Conservation (phyloP, 352 stramenopile species). For the Phytophthora quininea region DNA sequence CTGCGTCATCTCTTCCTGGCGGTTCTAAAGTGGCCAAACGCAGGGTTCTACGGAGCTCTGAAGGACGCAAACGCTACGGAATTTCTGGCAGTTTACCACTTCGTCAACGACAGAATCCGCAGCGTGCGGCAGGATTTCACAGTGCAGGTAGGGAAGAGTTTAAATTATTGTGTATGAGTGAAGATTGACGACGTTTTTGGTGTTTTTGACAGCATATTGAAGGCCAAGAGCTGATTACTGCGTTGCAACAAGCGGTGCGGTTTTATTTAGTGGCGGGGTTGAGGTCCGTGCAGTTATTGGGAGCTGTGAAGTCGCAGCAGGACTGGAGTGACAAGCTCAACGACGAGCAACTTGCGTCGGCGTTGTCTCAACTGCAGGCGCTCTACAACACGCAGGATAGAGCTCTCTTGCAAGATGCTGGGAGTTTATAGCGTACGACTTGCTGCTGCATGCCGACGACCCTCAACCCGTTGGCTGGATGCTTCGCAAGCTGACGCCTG, state of each 20-base stretch:
- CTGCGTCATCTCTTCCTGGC: slow-evolving; percentile 50
- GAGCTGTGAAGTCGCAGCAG: slow-evolving; percentile 9
- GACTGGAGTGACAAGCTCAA: slow-evolving; percentile 78
- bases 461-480: slow-evolving; percentile 46
- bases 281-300: slow-evolving; percentile 42
- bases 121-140: slow-evolving; percentile 78
- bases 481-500: slow-evolving; percentile 40
- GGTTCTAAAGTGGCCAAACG: slow-evolving; percentile 41
- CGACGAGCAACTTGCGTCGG: slow-evolving; percentile 70
- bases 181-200: background rate
- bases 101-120: slow-evolving; percentile 70
- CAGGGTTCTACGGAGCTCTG: slow-evolving; percentile 34
- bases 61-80: slow-evolving; percentile 13
- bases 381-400: slow-evolving; percentile 36
- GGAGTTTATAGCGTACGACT: slow-evolving; percentile 63
- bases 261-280: slow-evolving; percentile 67
- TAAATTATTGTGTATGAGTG: background rate
- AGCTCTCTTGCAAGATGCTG: slow-evolving; percentile 20
- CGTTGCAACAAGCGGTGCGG: slow-evolving; percentile 52
- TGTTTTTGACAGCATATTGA: slow-evolving; percentile 39
- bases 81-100: slow-evolving; percentile 76
- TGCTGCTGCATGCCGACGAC: slow-evolving; percentile 66
- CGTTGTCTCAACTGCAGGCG: slow-evolving; percentile 55
- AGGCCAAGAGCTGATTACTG: slow-evolving; percentile 36
- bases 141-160: slow-evolving; percentile 48